These are phyloP conservation scores for Paracoccidioides brasiliensis DNA, from an alignment of 2,329 filamentous ascomycete genomes.

Conservation along the genomic window DNA sequence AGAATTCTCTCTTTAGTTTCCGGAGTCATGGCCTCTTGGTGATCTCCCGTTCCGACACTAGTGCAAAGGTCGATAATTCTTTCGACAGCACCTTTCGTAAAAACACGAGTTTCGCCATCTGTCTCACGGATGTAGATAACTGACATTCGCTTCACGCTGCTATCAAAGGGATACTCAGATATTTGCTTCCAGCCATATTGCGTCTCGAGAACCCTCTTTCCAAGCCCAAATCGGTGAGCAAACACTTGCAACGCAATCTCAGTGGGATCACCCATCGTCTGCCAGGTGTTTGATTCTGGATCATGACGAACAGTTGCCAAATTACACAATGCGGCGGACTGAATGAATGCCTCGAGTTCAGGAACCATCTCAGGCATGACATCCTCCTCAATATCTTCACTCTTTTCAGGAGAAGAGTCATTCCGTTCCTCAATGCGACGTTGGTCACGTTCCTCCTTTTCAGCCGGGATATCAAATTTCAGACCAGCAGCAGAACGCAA, in stretches of 20 bases:
- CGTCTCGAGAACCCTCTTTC: constrained; percentile 30
- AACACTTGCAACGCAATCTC: constrained; percentile 57
- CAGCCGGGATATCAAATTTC: constrained; percentile 50
- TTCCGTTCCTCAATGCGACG: constrained; percentile 17
- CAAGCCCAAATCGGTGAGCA: constrained; percentile 45
- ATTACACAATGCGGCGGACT: constrained; percentile 43
- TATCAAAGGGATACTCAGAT: constrained; percentile 54
- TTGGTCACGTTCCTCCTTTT: constrained; percentile 21
- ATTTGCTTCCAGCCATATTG: constrained; percentile 38
- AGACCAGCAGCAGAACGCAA: constrained; percentile 48
- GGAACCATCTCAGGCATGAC: constrained; percentile 28
- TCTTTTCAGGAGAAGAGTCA: constrained; percentile 13
- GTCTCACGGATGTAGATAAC: constrained; percentile 40
- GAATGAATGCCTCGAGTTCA: constrained; percentile 39
- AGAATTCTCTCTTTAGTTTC: constrained; percentile 35
- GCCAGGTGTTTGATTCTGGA: constrained; percentile 35
- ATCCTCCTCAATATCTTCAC: constrained; percentile 10
- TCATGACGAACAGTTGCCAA: constrained; percentile 38
- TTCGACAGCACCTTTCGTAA: constrained; percentile 32
- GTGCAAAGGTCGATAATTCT: constrained; percentile 38
- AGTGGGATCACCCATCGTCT: constrained; percentile 49
- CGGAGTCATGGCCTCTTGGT: constrained; percentile 28
- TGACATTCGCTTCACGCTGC: constrained; percentile 53
- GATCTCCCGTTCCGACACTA: constrained; percentile 29
- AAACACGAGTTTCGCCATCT: constrained; percentile 20